Conservation (phyloP, 192 early-diverging fungal species). For the Dissophora globulifera region DNA sequence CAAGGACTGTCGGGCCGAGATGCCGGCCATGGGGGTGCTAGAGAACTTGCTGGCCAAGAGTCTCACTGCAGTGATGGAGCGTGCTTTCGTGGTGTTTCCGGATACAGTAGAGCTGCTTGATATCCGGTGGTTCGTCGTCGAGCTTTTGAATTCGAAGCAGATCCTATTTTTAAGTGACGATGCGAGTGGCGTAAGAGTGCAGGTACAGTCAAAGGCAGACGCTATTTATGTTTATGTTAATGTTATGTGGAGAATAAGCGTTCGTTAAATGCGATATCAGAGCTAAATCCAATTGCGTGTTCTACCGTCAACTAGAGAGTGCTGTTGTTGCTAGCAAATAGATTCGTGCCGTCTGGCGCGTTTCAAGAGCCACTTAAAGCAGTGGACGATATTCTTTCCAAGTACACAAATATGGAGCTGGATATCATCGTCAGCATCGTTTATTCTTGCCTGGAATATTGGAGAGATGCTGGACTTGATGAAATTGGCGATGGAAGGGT, state of each 20-base stretch:
- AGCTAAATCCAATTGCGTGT: no score
- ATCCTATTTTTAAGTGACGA: conserved; percentile 16
- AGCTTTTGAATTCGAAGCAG: conserved; percentile 19
- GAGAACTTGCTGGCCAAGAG: conserved; percentile 23
- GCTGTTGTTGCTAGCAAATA: background rate
- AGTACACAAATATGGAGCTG: conserved; percentile 22
- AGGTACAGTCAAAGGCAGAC: conserved; percentile 7
- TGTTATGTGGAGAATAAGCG: background rate
- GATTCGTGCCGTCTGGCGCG: background rate
- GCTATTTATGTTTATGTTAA: background rate
- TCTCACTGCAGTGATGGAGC: conserved; percentile 3
- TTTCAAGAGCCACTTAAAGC: conserved; percentile 12
- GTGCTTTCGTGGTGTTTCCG: background rate
- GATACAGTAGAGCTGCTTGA: conserved; percentile 2
- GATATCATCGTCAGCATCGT: conserved; percentile 11
- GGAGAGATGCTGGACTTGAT: background rate
- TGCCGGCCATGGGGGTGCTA: conserved; percentile 14
- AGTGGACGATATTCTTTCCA: conserved; percentile 8
- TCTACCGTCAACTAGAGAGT: background rate
- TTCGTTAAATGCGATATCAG: no score
- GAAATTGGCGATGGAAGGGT: no score
- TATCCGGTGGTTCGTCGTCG: background rate
- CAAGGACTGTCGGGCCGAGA: conserved; percentile 21
- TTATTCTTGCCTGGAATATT: background rate
- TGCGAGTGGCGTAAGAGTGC: conserved; percentile 20